phyloP scores from a whole-genome alignment of 345 rosid genomes.

The Populus deltoides region DNA sequence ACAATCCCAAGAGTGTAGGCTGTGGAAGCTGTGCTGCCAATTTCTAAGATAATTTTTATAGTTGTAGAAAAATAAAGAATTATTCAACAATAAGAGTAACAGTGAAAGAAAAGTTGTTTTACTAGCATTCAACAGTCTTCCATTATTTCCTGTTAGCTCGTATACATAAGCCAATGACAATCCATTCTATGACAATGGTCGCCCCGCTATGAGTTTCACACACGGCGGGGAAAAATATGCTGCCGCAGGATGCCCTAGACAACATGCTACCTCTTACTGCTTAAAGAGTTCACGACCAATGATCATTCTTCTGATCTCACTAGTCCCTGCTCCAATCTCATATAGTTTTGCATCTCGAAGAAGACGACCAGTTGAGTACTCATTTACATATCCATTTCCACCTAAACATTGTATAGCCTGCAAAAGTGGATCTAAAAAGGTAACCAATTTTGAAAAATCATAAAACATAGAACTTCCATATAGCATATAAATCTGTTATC shows the following conservation, averaged over 20 bases:
- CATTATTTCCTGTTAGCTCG: too few species aligned
- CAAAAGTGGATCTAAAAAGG: slow-evolving; percentile 14
- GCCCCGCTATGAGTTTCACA: too few species aligned
- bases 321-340: slow-evolving; percentile 95
- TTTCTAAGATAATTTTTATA: too few species aligned
- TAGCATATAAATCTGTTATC: too few species aligned
- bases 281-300: slow-evolving; percentile 88
- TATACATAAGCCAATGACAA: too few species aligned
- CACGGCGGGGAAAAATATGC: background rate
- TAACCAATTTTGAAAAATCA: background rate
- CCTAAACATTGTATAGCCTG: slow-evolving; percentile 98
- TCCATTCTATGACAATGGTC: too few species aligned
- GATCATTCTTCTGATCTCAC: slow-evolving; percentile 90
- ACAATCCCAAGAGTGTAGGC: too few species aligned
- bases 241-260: background rate
- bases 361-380: slow-evolving; percentile 82
- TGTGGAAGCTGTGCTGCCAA: too few species aligned
- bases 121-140: too few species aligned
- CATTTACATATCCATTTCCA: slow-evolving; percentile 91
- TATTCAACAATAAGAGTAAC: too few species aligned
- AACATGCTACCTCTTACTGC: slow-evolving; percentile 27
- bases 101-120: too few species aligned
- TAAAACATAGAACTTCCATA: background rate
- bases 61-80: too few species aligned
- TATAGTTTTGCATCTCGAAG: slow-evolving; percentile 91